Conservation (phyloP, 768 basidiomycete genomes). For the Inosperma sp. region DNA sequence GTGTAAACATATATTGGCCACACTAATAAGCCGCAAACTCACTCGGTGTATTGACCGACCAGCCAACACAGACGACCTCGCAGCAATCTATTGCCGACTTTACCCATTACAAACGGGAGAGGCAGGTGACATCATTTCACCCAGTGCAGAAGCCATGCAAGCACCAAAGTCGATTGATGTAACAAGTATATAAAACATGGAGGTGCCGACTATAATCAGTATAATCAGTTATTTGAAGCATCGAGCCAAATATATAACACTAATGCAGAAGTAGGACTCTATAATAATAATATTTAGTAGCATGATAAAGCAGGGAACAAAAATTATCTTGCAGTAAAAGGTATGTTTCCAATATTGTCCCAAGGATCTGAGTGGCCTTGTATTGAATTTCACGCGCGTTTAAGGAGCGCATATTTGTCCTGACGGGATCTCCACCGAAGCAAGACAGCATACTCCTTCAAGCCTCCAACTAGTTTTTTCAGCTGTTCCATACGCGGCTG, state of each 20-base stretch:
- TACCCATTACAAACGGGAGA: slow-evolving; percentile 18
- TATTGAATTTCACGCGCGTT: slow-evolving; percentile 8
- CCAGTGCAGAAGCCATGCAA: not conserved
- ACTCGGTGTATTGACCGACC: slow-evolving; percentile 47
- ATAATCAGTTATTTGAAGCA: not conserved
- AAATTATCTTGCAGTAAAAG: too few relatives aligned
- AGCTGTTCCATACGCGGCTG: slow-evolving; percentile 26
- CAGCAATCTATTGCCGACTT: slow-evolving; percentile 36
- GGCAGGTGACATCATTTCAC: too few relatives aligned
- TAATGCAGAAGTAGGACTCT: too few relatives aligned
- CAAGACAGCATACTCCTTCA: slow-evolving; percentile 57
- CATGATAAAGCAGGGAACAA: too few relatives aligned
- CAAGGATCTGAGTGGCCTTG: too few relatives aligned
- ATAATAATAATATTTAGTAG: too few relatives aligned
- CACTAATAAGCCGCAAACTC: slow-evolving; percentile 53
- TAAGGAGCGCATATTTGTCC: slow-evolving; percentile 30
- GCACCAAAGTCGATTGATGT: not conserved
- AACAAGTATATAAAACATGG: too few relatives aligned
- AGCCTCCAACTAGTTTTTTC: slow-evolving; percentile 43
- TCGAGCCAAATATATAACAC: not conserved
- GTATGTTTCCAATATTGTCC: too few relatives aligned
- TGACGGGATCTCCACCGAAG: slow-evolving; percentile 52
- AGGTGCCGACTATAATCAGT: too few relatives aligned
- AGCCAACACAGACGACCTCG: slow-evolving; percentile 46
- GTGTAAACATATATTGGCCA: slow-evolving; percentile 81